Conservation (phyloP, 2,329 filamentous ascomycete genomes). For the Fusarium cicatricum region DNA sequence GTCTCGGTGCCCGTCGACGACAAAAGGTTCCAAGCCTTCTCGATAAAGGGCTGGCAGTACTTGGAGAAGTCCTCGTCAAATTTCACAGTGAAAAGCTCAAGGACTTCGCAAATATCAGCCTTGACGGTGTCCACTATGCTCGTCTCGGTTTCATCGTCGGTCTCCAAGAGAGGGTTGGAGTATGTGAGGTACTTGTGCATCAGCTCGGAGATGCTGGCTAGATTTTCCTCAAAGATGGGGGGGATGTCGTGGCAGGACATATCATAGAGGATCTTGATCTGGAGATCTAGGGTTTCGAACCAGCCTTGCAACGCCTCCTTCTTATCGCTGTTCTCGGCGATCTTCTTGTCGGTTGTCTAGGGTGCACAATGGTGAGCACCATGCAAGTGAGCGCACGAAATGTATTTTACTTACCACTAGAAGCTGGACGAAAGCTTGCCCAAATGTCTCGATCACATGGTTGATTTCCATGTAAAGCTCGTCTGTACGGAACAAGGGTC, state of each 20-base stretch:
- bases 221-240: conserved; percentile 90
- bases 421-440: conserved; percentile 81
- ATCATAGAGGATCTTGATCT: conserved; percentile 94
- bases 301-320: conserved; percentile 77
- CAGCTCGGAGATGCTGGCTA: conserved; percentile 77
- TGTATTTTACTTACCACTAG: conserved; percentile 66
- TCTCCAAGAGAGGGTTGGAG: conserved; percentile 81
- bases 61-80: conserved; percentile 92
- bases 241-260: conserved; percentile 97
- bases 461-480: conserved; percentile 95
- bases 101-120: conserved; percentile 89
- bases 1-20: conserved; percentile 87
- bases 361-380: conserved; percentile 26
- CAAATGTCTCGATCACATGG: conserved; percentile 89
- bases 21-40: conserved; percentile 88
- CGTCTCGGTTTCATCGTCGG: conserved; percentile 88
- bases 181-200: conserved; percentile 95
- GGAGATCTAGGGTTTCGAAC: conserved; percentile 85
- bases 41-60: conserved; percentile 84
- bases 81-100: conserved; percentile 92
- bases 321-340: conserved; percentile 79
- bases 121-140: conserved; percentile 87
- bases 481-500: conserved; percentile 91
- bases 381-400: background rate
- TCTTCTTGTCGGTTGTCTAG: conserved; percentile 72